Evolutionary conservation across 2,329 filamentous ascomycete species (phyloP), one percentile per base, ranked within the genome.

Genomic region (Didymella sp.): DNA sequence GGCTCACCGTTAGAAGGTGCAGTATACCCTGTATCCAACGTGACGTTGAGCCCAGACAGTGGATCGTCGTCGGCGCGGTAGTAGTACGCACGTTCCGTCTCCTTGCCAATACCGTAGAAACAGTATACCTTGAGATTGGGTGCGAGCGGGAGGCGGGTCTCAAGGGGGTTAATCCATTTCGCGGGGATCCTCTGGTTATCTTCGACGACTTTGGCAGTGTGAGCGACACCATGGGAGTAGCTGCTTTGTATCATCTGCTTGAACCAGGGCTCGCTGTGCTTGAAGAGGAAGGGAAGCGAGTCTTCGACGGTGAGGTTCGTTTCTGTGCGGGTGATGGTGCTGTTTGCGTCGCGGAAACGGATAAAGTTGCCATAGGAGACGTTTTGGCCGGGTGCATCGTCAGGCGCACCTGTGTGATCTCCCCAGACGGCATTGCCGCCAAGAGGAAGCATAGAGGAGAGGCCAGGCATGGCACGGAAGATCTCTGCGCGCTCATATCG

Each of bases 391-490:
- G 89, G 88, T 31, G 79, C 75, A 72, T 99, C 95, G 68, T 99
- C 95, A 0, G 95, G 95, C 0, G 95, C 95, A 82, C 91, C 92
- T 6, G 88, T 88, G 27, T 85, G 76, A 69, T 96, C 93, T 15
- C 95, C 95, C 95, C 95, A 99, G n/a, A 99, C 88, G 0, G 90
- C 90, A 56, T 96, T 87, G 22, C 95, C 95, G 30, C 95, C 95
- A 41, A 97, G 91, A 6, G 95, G 95, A 1, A 99, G 84, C 95
- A 99, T 99, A 44, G 91, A 95, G 6, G 91, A 96, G 58, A 97
- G 91, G 6, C 95, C 95, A 0, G 95, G 95, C 94, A 99, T 98
- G 41, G 92, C 91, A 49, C 95, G 88, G 80, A 99, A 96, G 40
- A 99, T 89, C 71, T 98, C 92, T 0, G 91, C 92, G 49, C 95